Percentiles rank a stretch among this genome's conserved stretches.
These are phyloP conservation scores for Acorus calamus DNA, from an alignment of 106 monocot species.

Conservation along the genomic window DNA sequence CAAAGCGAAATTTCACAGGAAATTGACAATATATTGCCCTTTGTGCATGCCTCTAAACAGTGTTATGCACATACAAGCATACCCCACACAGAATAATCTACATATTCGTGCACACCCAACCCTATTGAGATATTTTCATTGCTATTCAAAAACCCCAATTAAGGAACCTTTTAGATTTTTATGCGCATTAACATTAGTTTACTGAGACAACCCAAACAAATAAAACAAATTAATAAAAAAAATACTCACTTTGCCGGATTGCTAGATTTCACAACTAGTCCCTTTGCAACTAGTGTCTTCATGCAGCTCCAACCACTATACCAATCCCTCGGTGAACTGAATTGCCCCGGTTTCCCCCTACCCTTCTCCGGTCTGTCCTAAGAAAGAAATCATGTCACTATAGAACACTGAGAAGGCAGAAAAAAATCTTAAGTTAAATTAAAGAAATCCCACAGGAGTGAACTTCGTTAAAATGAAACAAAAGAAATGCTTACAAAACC, in stretches of 20 bases:
- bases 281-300: constrained; percentile 74
- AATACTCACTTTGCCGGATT: constrained; percentile 63
- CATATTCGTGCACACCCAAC: no score
- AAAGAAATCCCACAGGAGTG: neutral
- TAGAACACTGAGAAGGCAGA: neutral
- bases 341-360: constrained; percentile 61
- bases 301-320: constrained; percentile 95
- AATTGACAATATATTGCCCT: no score
- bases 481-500: constrained; percentile 38
- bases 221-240: neutral
- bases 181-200: neutral
- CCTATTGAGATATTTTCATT: no score
- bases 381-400: constrained; percentile 1
- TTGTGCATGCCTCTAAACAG: no score
- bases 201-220: neutral
- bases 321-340: constrained; percentile 71
- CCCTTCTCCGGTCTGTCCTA: constrained; percentile 50
- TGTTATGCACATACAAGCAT: no score
- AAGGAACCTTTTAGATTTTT: no score
- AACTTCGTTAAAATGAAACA: neutral
- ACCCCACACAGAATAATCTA: no score
- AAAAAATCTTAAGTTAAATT: neutral
- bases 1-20: no score
- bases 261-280: constrained; percentile 81
- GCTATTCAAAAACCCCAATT: no score